Evolutionary conservation across 1,284 basidiomycete species (phyloP), one percentile per base, ranked within the genome.

Genomic region (Ustilago nuda): DNA sequence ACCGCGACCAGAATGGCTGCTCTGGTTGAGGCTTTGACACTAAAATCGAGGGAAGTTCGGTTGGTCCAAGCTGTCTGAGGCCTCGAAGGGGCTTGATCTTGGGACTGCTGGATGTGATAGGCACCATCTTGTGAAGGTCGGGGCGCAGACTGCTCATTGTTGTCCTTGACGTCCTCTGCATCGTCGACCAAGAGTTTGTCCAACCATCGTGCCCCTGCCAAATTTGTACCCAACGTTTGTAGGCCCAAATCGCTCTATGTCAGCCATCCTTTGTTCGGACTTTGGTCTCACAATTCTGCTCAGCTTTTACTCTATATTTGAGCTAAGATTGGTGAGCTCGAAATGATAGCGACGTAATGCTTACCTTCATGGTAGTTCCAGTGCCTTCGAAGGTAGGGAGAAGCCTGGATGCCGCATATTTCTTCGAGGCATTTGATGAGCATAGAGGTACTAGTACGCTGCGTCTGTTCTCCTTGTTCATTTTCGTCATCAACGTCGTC

Each of bases 331-430:
- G 39, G 2, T 6, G 39, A 41, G 13, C 12, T 19, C 8, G 43
- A n/a, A 19, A 36, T 37, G 27, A 15, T n/a, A 45, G 19, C 55
- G 45, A 66, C 6, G 46, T 39, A 32, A 32, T 41, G 43, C 67
- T 70, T 60, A 92, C 93, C 94, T 69, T 90, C 90, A 30, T 88
- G 88, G 65, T 93, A 91, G 70, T 93, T 93, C 93, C 93, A 96
- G 79, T 91, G 92, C 67, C 89, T 91, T 60, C 94, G 88, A n/a
- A 89, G 87, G 8, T 94, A 89, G 7, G 91, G 88, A 71, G 92
- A 90, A 17, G 93, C 86, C 5, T 89, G 88, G 0, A 91, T 87
- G 15, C 88, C 89, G 7, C 91, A 90, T 81, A 93, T 91, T 58
- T 93, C 91, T 66, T 89, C 89, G 13, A 95, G 89, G 67, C 90